Conservation (phyloP, 2,329 filamentous ascomycete genomes). For the Sarocladium strictum region DNA sequence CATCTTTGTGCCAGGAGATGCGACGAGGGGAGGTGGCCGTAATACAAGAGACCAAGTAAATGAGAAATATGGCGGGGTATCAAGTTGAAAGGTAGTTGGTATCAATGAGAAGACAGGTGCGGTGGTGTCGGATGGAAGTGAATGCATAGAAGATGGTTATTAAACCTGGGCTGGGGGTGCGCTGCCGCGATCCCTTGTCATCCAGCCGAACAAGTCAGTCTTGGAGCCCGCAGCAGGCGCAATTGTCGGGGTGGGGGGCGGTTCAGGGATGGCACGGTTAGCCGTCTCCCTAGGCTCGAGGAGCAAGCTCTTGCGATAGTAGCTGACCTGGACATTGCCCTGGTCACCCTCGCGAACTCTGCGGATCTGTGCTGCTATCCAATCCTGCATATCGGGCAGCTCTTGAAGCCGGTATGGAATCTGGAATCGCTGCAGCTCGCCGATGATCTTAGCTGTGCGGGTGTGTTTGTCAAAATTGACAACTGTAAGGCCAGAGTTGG, state of each 20-base stretch:
- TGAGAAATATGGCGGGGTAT: slow-evolving; percentile 8
- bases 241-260: slow-evolving; percentile 22
- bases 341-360: slow-evolving; percentile 60
- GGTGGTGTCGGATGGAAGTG: background rate
- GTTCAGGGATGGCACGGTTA: slow-evolving; percentile 26
- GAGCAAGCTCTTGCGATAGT: slow-evolving; percentile 77
- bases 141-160: background rate
- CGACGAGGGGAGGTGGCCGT: background rate
- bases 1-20: background rate
- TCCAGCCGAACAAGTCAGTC: slow-evolving; percentile 43
- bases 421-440: slow-evolving; percentile 92
- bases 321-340: slow-evolving; percentile 52
- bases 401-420: slow-evolving; percentile 81
- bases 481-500: slow-evolving; percentile 63
- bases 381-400: slow-evolving; percentile 84
- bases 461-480: slow-evolving; percentile 98
- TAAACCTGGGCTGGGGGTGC: slow-evolving; percentile 16
- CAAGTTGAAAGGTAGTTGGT: slow-evolving; percentile 6
- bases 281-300: slow-evolving; percentile 67
- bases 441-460: slow-evolving; percentile 91
- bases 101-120: background rate
- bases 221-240: slow-evolving; percentile 22
- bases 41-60: slow-evolving; percentile 7
- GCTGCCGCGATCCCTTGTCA: slow-evolving; percentile 39
- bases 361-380: slow-evolving; percentile 77